Conservation (phyloP, 1,139 yeast genomes). For the Pichia norvegensis region DNA sequence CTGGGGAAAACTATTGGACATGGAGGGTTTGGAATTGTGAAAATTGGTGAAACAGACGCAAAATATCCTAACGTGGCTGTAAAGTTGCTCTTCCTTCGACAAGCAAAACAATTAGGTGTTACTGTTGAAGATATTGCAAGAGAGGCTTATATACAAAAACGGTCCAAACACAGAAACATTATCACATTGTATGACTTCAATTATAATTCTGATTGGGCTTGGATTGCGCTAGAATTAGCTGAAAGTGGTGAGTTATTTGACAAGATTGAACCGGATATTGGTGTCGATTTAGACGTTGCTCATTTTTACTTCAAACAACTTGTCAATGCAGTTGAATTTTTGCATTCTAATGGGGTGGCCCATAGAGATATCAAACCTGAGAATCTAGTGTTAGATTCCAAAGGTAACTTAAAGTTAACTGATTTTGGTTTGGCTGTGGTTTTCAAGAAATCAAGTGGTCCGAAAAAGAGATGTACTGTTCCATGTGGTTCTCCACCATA, state of each 20-base stretch:
- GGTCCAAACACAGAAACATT: conserved; percentile 51
- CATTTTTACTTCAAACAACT: conserved; percentile 62
- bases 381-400: conserved; percentile 65
- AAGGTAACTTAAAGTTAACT: conserved; percentile 56
- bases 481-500: conserved; percentile 66
- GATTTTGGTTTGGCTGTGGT: conserved; percentile 65
- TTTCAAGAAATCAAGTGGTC: conserved; percentile 52
- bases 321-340: conserved; percentile 44
- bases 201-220: conserved; percentile 44
- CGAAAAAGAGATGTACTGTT: conserved; percentile 44
- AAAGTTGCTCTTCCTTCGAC: conserved; percentile 45
- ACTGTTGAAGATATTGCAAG: conserved; percentile 39
- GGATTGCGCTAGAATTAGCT: conserved; percentile 61
- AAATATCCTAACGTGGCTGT: conserved; percentile 36
- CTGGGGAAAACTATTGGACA: conserved; percentile 30
- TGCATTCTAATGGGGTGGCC: conserved; percentile 70
- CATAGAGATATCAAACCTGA: conserved; percentile 91
- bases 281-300: conserved; percentile 57
- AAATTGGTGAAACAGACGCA: conserved; percentile 21
- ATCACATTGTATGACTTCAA: conserved; percentile 46
- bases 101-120: conserved; percentile 38
- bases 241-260: conserved; percentile 67
- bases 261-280: conserved; percentile 66
- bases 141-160: conserved; percentile 47
- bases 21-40: conserved; percentile 31